These are phyloP conservation scores for Onygena corvina DNA, from an alignment of 2,329 filamentous ascomycete species.

Conservation along the genomic window DNA sequence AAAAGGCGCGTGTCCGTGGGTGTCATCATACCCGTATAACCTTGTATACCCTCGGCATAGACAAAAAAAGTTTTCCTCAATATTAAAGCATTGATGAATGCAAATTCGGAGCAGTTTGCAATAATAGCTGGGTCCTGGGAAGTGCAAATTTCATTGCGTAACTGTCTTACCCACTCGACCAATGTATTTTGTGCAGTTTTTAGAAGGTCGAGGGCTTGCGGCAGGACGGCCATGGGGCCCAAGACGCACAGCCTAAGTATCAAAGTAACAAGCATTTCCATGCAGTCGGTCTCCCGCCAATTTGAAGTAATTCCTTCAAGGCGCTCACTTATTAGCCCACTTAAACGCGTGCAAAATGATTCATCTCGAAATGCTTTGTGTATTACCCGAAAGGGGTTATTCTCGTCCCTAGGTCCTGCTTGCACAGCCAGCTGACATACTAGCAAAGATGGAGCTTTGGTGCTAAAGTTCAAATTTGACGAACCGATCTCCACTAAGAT, in stretches of 20 bases:
- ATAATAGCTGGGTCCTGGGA: slow-evolving; percentile 27
- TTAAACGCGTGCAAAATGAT: slow-evolving; percentile 39
- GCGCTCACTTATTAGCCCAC: slow-evolving; percentile 38
- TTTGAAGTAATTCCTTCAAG: slow-evolving; percentile 41
- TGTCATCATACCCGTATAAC: slow-evolving; percentile 7
- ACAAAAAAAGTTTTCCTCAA: slow-evolving; percentile 15
- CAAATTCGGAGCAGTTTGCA: slow-evolving; percentile 16
- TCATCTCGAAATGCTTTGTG: slow-evolving; percentile 43
- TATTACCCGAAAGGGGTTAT: slow-evolving; percentile 32
- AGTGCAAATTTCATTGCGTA: slow-evolving; percentile 37
- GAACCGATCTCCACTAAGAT: slow-evolving; percentile 42
- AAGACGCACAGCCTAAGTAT: slow-evolving; percentile 32
- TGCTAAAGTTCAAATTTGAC: slow-evolving; percentile 49
- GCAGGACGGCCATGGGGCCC: slow-evolving; percentile 15
- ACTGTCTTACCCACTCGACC: slow-evolving; percentile 38
- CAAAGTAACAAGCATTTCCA: slow-evolving; percentile 47
- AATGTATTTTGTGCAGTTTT: slow-evolving; percentile 34
- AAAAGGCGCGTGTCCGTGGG: slow-evolving; percentile 5
- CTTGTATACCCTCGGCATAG: slow-evolving; percentile 8
- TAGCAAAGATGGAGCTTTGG: slow-evolving; percentile 39
- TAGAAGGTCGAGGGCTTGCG: slow-evolving; percentile 27
- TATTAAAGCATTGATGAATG: slow-evolving; percentile 13
- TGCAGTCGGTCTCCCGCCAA: slow-evolving; percentile 48
- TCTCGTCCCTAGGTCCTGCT: slow-evolving; percentile 38
- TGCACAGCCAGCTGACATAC: slow-evolving; percentile 45